Evolutionary conservation across 2,329 filamentous ascomycete genomes (phyloP), one percentile per base, ranked within the genome.

Genomic region (Ilyonectria destructans): DNA sequence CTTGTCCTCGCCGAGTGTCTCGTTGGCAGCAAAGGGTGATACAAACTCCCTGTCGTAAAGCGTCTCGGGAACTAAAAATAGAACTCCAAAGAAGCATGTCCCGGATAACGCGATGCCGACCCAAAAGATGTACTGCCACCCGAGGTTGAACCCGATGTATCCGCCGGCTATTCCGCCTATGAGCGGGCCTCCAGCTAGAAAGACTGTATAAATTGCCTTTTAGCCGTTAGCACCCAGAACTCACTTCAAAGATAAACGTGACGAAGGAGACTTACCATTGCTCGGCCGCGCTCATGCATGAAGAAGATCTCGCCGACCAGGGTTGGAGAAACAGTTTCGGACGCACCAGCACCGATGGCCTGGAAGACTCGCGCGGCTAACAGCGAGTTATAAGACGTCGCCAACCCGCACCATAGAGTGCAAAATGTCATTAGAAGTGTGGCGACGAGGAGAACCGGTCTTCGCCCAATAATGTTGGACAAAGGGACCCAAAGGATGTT

Each of bases 401-500:
- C 72, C 0, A 79, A 68, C 0, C 71, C 79, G 15, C 76, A 75
- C 76, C 78, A 80, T 0, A 75, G 46, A 0, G 76, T 73, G 1
- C 74, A 76, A 0, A 78, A 69, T 0, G 71, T 75, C 35, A 80
- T 74, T 0, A 81, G 58, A 0, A 78, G 65, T 1, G 78, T 77
- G 2, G 80, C 77, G 0, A 72, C 10, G 1, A 83, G 66, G 0
- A 83, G 66, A 1, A 81, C 71, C 0, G 77, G 77, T 0, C 81
- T 72, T 4, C 80, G 73, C 1, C 81, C 81, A 29, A 78, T 69
- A 26, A 77, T 75, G 48, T 82, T 82, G 0, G 81, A 77, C 52
- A 82, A 31, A 0, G 81, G 81, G 1, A 82, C 81, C 76, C 80
- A 81, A 55, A 76, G 73, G 13, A 82, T 76, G 9, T 82, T 83